Conservation (phyloP, 2,329 filamentous ascomycete genomes). For the Diaporthe longicolla region DNA sequence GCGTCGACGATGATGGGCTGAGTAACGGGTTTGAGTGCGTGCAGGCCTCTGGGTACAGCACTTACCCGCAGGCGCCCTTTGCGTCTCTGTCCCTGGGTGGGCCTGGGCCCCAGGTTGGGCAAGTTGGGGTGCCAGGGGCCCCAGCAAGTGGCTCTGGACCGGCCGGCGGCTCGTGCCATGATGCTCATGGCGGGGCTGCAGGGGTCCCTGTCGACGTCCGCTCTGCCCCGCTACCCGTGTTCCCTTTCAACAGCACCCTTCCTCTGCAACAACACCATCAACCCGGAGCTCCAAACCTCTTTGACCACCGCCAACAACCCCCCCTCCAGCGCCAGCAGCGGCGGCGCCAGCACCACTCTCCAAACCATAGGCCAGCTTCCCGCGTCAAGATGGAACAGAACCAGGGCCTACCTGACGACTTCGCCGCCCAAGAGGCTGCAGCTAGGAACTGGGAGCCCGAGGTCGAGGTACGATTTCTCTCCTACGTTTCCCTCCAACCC, state of each 20-base stretch:
- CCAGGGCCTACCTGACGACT: slow-evolving; percentile 54
- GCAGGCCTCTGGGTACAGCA: slow-evolving; percentile 42
- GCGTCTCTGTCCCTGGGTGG: slow-evolving; percentile 21
- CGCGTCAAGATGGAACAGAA: slow-evolving; percentile 56
- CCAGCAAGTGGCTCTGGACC: slow-evolving; percentile 25
- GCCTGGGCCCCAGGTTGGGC: slow-evolving; percentile 32
- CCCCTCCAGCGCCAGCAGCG: slow-evolving; percentile 30
- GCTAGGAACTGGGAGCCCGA: slow-evolving; percentile 71
- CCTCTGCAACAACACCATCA: slow-evolving; percentile 39
- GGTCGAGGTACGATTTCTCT: slow-evolving; percentile 60
- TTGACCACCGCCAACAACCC: slow-evolving; percentile 44
- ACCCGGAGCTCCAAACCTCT: slow-evolving; percentile 33
- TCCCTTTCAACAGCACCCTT: slow-evolving; percentile 37
- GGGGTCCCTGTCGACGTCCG: slow-evolving; percentile 32
- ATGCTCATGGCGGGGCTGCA: slow-evolving; percentile 36
- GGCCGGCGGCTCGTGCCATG: slow-evolving; percentile 24
- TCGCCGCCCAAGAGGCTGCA: slow-evolving; percentile 72
- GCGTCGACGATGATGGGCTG: slow-evolving; percentile 60
- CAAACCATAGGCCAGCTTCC: slow-evolving; percentile 31
- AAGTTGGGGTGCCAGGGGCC: slow-evolving; percentile 28
- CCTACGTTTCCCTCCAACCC: neutral
- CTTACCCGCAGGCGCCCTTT: slow-evolving; percentile 44
- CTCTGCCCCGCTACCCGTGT: slow-evolving; percentile 37
- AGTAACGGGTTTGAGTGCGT: slow-evolving; percentile 40
- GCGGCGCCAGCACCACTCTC: slow-evolving; percentile 15